These are phyloP conservation scores for Colletotrichum horii DNA, from an alignment of 2,329 filamentous ascomycete species.

Conservation along the genomic window DNA sequence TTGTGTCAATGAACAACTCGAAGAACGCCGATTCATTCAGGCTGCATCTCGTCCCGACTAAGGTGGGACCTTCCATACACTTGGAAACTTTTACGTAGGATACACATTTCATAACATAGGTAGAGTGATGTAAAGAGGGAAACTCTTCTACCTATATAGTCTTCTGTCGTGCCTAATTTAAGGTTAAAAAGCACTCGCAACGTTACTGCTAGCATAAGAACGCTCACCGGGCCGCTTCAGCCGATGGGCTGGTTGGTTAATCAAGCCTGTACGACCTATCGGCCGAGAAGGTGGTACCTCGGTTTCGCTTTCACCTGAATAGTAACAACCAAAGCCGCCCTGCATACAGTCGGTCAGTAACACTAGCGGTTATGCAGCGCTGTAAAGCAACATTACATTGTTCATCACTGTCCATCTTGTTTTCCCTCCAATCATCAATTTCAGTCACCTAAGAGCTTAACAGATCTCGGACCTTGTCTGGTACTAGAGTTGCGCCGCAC, in stretches of 20 bases:
- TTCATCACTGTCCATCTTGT: neutral
- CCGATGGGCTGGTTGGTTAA: neutral
- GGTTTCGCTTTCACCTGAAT: neutral
- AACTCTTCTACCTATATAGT: neutral
- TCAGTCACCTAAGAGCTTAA: neutral
- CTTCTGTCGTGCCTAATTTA: neutral
- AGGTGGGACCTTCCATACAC: neutral
- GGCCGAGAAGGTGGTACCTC: neutral
- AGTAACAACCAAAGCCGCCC: neutral
- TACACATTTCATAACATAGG: neutral
- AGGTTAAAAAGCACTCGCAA: neutral
- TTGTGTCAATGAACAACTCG: neutral
- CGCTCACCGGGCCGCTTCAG: neutral
- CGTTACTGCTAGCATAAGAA: neutral
- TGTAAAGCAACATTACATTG: neutral
- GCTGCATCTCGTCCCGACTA: neutral
- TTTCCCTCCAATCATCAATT: neutral
- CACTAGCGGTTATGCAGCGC: neutral
- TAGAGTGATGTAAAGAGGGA: accelerated
- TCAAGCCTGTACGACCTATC: neutral
- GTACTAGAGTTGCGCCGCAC: neutral
- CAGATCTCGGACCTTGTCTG: neutral
- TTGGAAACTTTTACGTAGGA: neutral
- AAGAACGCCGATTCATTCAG: neutral
- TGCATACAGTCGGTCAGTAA: neutral